These are phyloP conservation scores for Wickerhamomyces canadensis DNA, from an alignment of 805 yeast genomes.

Conservation along the genomic window DNA sequence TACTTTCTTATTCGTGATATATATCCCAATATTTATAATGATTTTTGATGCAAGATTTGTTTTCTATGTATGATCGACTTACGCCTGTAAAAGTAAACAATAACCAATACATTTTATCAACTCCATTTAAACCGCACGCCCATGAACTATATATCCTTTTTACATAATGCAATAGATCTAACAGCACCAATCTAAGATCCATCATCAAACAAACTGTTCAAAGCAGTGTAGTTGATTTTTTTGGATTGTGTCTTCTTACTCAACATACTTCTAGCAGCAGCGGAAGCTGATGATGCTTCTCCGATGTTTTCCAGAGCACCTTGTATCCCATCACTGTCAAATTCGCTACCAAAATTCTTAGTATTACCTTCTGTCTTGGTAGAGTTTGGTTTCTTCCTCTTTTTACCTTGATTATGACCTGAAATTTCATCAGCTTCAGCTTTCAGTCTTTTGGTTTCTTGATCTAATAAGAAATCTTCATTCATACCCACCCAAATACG, in stretches of 20 bases:
- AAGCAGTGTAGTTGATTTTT: constrained; percentile 85
- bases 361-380: constrained; percentile 24
- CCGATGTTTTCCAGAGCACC: constrained; percentile 40
- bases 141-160: no score
- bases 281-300: constrained; percentile 58
- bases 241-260: constrained; percentile 73
- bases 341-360: constrained; percentile 28
- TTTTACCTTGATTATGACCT: constrained; percentile 61
- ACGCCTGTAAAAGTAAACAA: no score
- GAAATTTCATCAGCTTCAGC: constrained; percentile 82
- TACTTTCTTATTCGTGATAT: no score
- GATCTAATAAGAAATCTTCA: constrained; percentile 78
- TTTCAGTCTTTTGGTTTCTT: constrained; percentile 78
- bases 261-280: constrained; percentile 72
- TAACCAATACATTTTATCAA: no score
- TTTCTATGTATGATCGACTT: no score
- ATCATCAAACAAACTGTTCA: constrained; percentile 44
- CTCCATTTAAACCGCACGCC: no score
- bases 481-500: constrained; percentile 87
- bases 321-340: constrained; percentile 30
- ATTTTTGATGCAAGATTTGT: not conserved
- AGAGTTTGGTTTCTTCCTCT: constrained; percentile 38
- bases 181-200: not conserved
- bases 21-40: not conserved
- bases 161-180: not conserved